Evolutionary conservation across 2,329 filamentous ascomycete genomes (phyloP).

Genomic region (Simplicillium aogashimaense): DNA sequence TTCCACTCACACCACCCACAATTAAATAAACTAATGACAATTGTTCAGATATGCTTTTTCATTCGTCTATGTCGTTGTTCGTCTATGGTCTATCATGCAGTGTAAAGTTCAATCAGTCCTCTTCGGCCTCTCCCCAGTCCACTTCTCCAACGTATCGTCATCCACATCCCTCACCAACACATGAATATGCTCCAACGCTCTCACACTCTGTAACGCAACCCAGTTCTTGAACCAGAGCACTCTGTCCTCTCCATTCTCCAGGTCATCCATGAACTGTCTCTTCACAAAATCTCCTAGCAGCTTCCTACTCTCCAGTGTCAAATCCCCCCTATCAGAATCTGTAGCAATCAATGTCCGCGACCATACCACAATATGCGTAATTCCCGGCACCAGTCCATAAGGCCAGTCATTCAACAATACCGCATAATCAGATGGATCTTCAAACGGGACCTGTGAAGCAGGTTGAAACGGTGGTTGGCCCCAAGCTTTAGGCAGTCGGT

Average conservation of each 20-base stretch:
- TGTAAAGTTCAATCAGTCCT: conserved; percentile 9
- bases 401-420: conserved; percentile 91
- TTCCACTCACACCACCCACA: too few species aligned
- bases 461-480: conserved; percentile 45
- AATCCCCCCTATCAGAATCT: conserved; percentile 58
- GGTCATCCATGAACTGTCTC: conserved; percentile 52
- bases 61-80: too few species aligned
- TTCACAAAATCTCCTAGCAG: conserved; percentile 61
- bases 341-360: conserved; percentile 72
- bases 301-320: conserved; percentile 56
- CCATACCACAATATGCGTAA: conserved; percentile 86
- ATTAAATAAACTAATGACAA: too few species aligned
- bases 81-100: neutral
- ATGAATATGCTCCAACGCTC: conserved; percentile 83
- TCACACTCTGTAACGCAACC: conserved; percentile 78
- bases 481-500: conserved; percentile 63
- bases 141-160: conserved; percentile 39
- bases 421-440: conserved; percentile 47
- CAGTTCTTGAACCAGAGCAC: conserved; percentile 93
- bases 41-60: too few species aligned
- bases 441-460: conserved; percentile 39
- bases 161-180: conserved; percentile 52
- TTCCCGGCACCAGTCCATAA: conserved; percentile 59
- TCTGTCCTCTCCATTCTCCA: conserved; percentile 39
- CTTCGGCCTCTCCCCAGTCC: conserved; percentile 37